Conservation (phyloP, 108 stramenopile genomes). For the Skeletonema grethae region DNA sequence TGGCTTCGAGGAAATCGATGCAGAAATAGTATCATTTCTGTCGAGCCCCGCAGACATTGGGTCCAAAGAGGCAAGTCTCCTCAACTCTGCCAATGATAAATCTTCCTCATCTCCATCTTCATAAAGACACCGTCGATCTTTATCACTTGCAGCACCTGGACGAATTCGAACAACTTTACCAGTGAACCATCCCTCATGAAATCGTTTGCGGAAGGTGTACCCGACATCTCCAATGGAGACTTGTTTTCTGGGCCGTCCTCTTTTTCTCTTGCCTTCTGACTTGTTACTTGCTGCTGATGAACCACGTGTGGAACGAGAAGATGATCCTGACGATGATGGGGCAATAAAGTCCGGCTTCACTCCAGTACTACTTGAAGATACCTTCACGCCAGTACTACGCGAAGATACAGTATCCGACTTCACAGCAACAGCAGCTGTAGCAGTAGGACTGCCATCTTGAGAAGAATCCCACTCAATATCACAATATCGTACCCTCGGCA, state of each 20-base stretch:
- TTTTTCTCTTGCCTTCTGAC: no score
- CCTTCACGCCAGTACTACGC: not conserved
- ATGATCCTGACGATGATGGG: not conserved
- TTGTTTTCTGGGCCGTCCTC: not conserved
- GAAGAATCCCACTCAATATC: slow-evolving; percentile 4
- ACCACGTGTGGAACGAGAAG: not conserved
- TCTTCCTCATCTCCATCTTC: slow-evolving; percentile 51
- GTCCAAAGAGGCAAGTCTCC: slow-evolving; percentile 13
- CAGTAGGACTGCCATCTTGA: not conserved
- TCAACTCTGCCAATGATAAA: slow-evolving; percentile 22
- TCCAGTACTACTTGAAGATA: no score
- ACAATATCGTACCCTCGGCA: slow-evolving; percentile 4
- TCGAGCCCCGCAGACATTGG: not conserved
- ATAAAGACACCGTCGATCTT: slow-evolving; percentile 37
- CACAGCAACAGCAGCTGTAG: not conserved
- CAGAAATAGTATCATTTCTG: not conserved
- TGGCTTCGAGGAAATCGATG: no score
- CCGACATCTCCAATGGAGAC: slow-evolving; percentile 15
- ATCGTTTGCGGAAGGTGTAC: slow-evolving; percentile 12
- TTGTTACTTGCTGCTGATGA: not conserved
- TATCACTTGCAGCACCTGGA: slow-evolving; percentile 9
- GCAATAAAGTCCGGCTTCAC: not conserved
- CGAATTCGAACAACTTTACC: slow-evolving; percentile 14
- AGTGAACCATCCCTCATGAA: slow-evolving; percentile 7
- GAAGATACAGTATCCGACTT: not conserved